Evolutionary conservation across 805 yeast species (phyloP).

Genomic region (Candida michaelii): DNA sequence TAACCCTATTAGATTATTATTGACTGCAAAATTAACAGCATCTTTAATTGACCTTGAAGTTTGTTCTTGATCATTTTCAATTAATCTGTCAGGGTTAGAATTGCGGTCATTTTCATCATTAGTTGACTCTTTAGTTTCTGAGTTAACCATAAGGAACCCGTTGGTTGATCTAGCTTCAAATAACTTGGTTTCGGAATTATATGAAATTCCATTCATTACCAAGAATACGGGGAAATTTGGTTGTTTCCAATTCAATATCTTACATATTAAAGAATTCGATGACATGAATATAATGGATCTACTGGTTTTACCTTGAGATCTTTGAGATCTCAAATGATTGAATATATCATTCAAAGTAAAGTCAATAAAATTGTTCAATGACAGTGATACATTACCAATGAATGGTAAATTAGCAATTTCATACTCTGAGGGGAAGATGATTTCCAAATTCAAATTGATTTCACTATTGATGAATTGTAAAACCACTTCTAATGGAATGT

Average conservation of each 20-base stretch:
- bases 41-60: slow-evolving; percentile 72
- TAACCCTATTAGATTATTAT: slow-evolving; percentile 83
- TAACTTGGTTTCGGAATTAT: slow-evolving; percentile 21
- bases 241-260: slow-evolving; percentile 95
- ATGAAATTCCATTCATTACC: slow-evolving; percentile 66
- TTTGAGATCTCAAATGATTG: slow-evolving; percentile 62
- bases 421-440: slow-evolving; percentile 67
- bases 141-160: slow-evolving; percentile 35
- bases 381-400: slow-evolving; percentile 42
- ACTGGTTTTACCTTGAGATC: slow-evolving; percentile 24
- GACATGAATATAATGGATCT: slow-evolving; percentile 84
- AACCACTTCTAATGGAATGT: slow-evolving; percentile 60
- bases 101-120: slow-evolving; percentile 9
- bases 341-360: slow-evolving; percentile 68
- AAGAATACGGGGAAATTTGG: slow-evolving; percentile 95
- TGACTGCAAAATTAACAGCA: slow-evolving; percentile 75
- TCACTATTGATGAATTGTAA: slow-evolving; percentile 54
- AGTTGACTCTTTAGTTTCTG: slow-evolving; percentile 5
- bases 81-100: slow-evolving; percentile 17
- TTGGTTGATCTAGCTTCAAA: slow-evolving; percentile 43
- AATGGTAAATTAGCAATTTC: slow-evolving; percentile 42
- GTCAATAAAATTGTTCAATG: slow-evolving; percentile 77
- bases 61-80: slow-evolving; percentile 35
- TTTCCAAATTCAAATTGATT: slow-evolving; percentile 70
- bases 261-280: slow-evolving; percentile 85